Evolutionary conservation across 2,329 filamentous ascomycete species (phyloP).

Genomic region (Trichoderma sp.): DNA sequence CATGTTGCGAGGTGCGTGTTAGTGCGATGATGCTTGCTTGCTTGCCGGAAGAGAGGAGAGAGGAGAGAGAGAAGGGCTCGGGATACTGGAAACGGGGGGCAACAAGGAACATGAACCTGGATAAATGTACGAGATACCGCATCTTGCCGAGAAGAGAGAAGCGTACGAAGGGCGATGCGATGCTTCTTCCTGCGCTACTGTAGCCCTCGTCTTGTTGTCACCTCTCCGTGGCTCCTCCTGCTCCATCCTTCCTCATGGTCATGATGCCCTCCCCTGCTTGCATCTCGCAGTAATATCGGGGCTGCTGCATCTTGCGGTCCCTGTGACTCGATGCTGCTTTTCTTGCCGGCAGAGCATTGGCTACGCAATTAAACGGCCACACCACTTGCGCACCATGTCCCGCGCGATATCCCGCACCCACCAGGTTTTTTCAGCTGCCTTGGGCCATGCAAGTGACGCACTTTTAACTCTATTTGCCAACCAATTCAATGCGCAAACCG

Average conservation of each 20-base stretch:
- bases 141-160: neutral
- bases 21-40: neutral
- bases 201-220: no score
- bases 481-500: neutral
- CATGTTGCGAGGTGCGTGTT: neutral
- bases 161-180: neutral
- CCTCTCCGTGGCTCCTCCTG: no score
- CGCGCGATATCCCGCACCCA: constrained; percentile 9
- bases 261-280: neutral
- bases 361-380: constrained; percentile 10
- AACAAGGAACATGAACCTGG: neutral
- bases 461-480: constrained; percentile 14
- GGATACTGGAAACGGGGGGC: neutral
- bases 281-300: constrained; percentile 14
- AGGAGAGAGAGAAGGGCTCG: neutral
- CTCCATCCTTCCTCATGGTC: neutral
- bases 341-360: neutral
- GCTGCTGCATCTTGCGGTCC: constrained; percentile 2
- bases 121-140: neutral
- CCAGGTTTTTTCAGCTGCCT: constrained; percentile 18
- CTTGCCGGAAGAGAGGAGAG: neutral
- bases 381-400: neutral
- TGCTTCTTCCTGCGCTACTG: neutral
- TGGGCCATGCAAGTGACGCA: constrained; percentile 13
- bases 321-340: constrained; percentile 9